Evolutionary conservation across 2,329 filamentous ascomycete species (phyloP).

Genomic region (Fusarium agapanthi): DNA sequence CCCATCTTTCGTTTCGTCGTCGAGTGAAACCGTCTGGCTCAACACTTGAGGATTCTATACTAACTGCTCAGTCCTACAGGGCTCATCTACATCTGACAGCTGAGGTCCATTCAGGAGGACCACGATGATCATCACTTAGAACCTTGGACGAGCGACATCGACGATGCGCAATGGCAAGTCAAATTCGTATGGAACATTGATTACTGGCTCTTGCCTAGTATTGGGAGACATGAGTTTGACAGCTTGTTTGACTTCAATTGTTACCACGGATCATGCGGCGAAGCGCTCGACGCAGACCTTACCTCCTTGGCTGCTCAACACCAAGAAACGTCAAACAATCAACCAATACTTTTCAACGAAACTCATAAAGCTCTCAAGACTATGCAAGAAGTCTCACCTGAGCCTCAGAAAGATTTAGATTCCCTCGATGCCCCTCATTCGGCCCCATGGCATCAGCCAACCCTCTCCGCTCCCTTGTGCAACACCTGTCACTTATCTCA

Average conservation of each 20-base stretch:
- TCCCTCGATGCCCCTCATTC: fast-evolving
- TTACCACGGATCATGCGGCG: fast-evolving
- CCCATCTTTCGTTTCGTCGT: fast-evolving
- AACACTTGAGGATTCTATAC: fast-evolving
- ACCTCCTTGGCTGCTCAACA: not conserved
- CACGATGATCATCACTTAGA: not conserved
- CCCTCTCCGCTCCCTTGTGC: fast-evolving
- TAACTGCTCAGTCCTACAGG: not conserved
- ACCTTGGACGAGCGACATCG: not conserved
- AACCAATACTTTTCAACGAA: not conserved
- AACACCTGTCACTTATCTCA: not conserved
- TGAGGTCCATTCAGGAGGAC: not conserved
- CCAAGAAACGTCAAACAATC: not conserved
- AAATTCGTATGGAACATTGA: not conserved
- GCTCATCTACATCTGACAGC: not conserved
- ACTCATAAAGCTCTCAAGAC: fast-evolving
- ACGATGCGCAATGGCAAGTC: not conserved
- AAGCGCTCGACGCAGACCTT: not conserved
- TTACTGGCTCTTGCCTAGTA: fast-evolving
- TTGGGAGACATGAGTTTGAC: not conserved
- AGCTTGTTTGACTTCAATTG: not conserved
- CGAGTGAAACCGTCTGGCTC: not conserved
- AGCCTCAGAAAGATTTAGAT: fast-evolving
- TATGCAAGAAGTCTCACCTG: fast-evolving
- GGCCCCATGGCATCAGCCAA: fast-evolving